Evolutionary conservation across 1,284 basidiomycete species (phyloP), one percentile per base, ranked within the genome.

Genomic region (Cutaneotrichosporon spelunceum): DNA sequence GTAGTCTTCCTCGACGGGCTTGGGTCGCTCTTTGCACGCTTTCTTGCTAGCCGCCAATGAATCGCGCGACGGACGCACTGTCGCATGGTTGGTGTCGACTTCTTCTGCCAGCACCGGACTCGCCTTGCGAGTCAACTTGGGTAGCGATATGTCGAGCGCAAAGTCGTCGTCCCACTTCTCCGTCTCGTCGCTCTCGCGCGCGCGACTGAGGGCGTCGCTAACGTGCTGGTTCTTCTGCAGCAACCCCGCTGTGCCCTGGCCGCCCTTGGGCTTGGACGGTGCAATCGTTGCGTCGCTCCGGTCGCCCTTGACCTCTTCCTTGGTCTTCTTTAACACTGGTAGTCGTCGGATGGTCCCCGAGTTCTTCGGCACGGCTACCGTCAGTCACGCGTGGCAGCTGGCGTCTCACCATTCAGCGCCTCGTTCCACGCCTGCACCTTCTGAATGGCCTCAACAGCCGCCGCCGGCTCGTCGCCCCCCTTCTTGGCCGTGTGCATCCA

Each of bases 381-480:
- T 64, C 27, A 57, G 45, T 11, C 24, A 45, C 26, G 14, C n/a
- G 36, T 16, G 26, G 11, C 26, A 13, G n/a, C 9, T 2, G 45
- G 10, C 14, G 16, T 79, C 85, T 69, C 75, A 92, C 89, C 93
- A 81, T 88, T 93, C 59, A 99, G 80, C 0, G 93, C 93, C 75
- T 97, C 91, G 71, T 99, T 99, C 94, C 94, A 99, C 77, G 97
- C 91, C 78, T 96, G 93, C 23, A 99, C 95, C 70, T 90, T 88
- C 73, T 93, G 83, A 45, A 99, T 91, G 14, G 91, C 92, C 72
- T 97, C 47, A 2, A 26, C 39, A 19, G 39, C 30, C 33, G 29
- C 36, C 4, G 45, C 56, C 2, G 45, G n/a, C 26, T 24, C 53
- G 34, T 57, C 56, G 47, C 23, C 47, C 5, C 44, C 49, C 45